Evolutionary conservation across 208 protist genomes (phyloP).

Genomic region (Acanthamoeba lenticulata): DNA sequence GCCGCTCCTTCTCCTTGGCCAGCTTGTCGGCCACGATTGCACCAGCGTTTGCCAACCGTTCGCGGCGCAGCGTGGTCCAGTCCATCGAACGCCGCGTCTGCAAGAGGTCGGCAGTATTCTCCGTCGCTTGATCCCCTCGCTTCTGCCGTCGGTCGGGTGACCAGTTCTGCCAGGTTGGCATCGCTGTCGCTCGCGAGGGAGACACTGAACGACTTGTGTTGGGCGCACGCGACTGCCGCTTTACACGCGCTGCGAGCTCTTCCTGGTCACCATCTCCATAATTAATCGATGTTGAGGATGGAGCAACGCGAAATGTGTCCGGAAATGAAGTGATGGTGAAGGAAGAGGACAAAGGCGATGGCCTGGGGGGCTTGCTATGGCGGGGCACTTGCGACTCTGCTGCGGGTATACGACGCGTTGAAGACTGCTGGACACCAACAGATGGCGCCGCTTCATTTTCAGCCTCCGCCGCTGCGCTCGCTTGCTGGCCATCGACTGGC

Average conservation of each 20-base stretch:
- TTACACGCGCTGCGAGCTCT: background rate
- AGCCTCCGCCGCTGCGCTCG: no score
- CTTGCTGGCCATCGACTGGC: no score
- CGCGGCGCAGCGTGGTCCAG: background rate
- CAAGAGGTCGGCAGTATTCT: background rate
- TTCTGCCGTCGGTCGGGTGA: background rate
- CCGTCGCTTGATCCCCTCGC: background rate
- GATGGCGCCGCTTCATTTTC: no score
- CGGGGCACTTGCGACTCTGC: background rate
- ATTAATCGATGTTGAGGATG: background rate
- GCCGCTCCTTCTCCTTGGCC: no score
- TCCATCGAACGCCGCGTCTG: background rate
- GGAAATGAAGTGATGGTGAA: background rate
- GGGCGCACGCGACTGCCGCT: background rate
- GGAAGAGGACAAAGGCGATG: background rate
- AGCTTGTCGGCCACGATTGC: background rate
- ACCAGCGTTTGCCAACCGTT: background rate
- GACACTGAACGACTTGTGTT: background rate
- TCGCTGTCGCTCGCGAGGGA: background rate
- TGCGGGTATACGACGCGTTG: background rate
- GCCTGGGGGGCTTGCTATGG: background rate
- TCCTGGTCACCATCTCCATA: background rate
- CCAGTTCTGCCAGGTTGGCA: background rate
- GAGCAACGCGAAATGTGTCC: background rate
- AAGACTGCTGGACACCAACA: no score